phyloP scores from a whole-genome alignment of 345 rosid genomes.

The Eucalyptus urophylla region DNA sequence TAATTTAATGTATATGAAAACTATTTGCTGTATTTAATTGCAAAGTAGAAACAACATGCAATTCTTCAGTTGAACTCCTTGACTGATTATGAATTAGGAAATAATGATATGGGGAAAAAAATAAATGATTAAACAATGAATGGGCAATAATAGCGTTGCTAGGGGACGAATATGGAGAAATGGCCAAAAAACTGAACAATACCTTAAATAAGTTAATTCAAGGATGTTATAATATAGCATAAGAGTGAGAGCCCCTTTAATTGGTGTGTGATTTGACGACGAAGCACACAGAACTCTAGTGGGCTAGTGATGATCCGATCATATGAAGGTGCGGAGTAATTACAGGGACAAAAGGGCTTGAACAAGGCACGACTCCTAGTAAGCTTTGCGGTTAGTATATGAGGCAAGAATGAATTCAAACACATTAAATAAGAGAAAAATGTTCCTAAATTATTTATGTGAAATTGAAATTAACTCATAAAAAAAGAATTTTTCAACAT shows the following conservation, averaged over 20 bases:
- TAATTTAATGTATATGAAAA: not conserved
- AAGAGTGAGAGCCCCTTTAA: not conserved
- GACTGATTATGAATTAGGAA: not conserved
- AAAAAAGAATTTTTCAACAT: not conserved
- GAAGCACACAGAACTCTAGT: not conserved
- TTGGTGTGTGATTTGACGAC: not conserved
- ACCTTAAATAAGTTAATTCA: not conserved
- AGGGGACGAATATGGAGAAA: not conserved
- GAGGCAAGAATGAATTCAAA: not conserved
- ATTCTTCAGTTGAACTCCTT: not conserved
- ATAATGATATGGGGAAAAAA: not conserved
- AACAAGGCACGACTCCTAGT: not conserved
- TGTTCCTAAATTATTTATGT: not conserved
- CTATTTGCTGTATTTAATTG: not conserved
- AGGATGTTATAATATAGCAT: not conserved
- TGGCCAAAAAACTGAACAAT: not conserved
- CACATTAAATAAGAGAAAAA: not conserved
- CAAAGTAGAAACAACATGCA: not conserved
- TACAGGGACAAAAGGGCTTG: not conserved
- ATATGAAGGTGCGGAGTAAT: not conserved
- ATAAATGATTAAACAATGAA: not conserved
- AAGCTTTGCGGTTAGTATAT: not conserved
- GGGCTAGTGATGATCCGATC: not conserved
- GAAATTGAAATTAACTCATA: not conserved
- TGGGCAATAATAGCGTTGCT: not conserved